Evolutionary conservation across 1,284 basidiomycete species (phyloP), one percentile per base, ranked within the genome.

Genomic region (Apiotrichum akiyoshidainum): DNA sequence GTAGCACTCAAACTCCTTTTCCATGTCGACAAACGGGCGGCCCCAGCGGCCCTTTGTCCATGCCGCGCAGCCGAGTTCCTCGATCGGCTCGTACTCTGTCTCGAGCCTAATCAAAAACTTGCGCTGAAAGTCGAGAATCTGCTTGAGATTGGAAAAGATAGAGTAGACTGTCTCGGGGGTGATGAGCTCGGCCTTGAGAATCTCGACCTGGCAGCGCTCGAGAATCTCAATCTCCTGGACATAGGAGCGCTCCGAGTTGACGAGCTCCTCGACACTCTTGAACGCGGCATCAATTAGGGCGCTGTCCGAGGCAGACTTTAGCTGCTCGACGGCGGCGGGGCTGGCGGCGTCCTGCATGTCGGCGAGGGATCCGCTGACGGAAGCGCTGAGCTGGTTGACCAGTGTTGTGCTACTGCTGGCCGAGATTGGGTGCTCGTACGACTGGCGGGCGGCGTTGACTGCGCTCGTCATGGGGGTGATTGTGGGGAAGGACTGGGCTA

Each of bases 181-280:
- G 63, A 99, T 86, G 58, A 91, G 83, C 68, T 90, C 90, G 68
- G 85, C 85, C 75, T 88, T 85, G 10, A 89, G 83, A 58, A 98
- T 81, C 17, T 87, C 86, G n/a, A n/a, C n/a, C 50, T 83, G 86
- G 70, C 91, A 93, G 84, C 87, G 57, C 85, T 95, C 92, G 83
- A 99, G 87, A 70, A 94, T 87, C 78, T 99, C 96, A 57, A 99
- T 81, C 79, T 99, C 95, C 77, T 95, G 90, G 17, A 99, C 95
- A 77, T 95, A 99, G 80, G 96, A 97, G 55, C 95, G 86, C 77
- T 99, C 96, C 19, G 67, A 69, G 49, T 61, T 60, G n/a, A 78
- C 72, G 19, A 78, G 61, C 67, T 78, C 75, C 55, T 78, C 70
- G 44, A 78, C 74, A 5, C 69, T 66, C 58, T 77, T 78, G 64